Evolutionary conservation across 495 filamentous ascomycete species (phyloP).

Genomic region (Podospora sp.): DNA sequence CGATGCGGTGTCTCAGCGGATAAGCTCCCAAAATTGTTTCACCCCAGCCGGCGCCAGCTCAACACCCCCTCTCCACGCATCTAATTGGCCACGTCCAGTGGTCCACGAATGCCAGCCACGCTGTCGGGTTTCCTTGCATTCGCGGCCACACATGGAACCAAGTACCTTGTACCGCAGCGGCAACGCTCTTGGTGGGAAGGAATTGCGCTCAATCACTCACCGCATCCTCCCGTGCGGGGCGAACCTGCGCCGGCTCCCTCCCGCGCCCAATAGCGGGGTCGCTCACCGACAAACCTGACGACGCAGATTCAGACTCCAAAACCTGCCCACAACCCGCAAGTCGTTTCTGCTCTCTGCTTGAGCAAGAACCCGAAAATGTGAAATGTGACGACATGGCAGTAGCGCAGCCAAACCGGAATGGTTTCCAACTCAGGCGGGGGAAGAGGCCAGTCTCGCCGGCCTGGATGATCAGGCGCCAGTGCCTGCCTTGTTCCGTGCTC

Average conservation of each 20-base stretch:
- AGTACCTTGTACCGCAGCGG: background rate
- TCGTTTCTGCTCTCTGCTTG: background rate
- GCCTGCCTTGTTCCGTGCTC: background rate
- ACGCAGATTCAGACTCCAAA: too few species aligned
- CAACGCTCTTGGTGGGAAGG: too few species aligned
- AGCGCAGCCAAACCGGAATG: background rate
- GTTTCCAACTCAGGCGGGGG: background rate
- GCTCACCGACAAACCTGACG: background rate
- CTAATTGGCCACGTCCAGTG: slow-evolving; percentile 25
- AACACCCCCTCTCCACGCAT: slow-evolving; percentile 12
- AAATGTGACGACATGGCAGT: background rate
- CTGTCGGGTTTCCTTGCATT: slow-evolving; percentile 13
- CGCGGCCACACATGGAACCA: background rate
- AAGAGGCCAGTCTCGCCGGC: background rate
- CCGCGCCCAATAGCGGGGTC: background rate
- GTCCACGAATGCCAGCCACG: background rate
- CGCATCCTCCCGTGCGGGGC: background rate
- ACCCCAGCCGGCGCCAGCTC: slow-evolving; percentile 26
- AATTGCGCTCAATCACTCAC: background rate
- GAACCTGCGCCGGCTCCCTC: background rate
- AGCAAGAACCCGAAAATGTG: too few species aligned
- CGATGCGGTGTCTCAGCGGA: slow-evolving; percentile 5
- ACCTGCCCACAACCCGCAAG: too few species aligned
- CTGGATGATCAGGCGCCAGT: background rate
- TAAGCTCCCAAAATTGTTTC: slow-evolving; percentile 24